Percentiles rank a stretch among this genome's conserved stretches.
phyloP scores from a whole-genome alignment of 768 basidiomycete species.

The Polyporus arcularius region DNA sequence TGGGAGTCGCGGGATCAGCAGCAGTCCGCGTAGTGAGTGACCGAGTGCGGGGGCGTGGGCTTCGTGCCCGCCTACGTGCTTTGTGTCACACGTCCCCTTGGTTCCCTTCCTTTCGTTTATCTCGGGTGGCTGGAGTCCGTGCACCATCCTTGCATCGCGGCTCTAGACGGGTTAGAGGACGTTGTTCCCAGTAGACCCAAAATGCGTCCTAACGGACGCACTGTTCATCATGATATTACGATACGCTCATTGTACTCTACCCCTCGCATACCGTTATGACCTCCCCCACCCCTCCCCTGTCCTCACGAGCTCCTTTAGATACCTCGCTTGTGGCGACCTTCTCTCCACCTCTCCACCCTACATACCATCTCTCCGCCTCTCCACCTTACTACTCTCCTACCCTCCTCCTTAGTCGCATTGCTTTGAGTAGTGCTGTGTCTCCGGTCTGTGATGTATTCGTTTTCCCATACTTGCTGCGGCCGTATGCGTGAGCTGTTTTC shows the following conservation, averaged over 20 bases:
- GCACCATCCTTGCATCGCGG: constrained; percentile 14
- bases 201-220: constrained; percentile 25
- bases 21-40: constrained; percentile 29
- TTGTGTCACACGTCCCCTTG: neutral
- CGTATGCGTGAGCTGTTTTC: neutral
- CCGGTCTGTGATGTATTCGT: neutral
- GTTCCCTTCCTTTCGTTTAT: constrained; percentile 9
- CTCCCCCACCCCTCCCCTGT: neutral
- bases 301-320: constrained; percentile 1
- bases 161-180: constrained; percentile 24
- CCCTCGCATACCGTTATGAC: constrained; percentile 9
- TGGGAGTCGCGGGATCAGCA: constrained; percentile 70
- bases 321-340: constrained; percentile 8
- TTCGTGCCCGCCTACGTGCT: neutral
- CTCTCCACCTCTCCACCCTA: neutral
- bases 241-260: constrained; percentile 28
- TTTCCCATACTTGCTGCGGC: neutral
- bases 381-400: neutral
- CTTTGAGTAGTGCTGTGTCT: constrained; percentile 2
- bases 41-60: constrained; percentile 3
- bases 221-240: constrained; percentile 26
- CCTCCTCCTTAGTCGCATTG: constrained; percentile 3
- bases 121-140: constrained; percentile 11
- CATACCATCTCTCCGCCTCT: neutral
- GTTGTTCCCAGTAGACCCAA: constrained; percentile 18